Evolutionary conservation across 1,139 yeast genomes (phyloP), one percentile per base, ranked within the genome.

Genomic region (Kurtzmaniella quercitrusa): DNA sequence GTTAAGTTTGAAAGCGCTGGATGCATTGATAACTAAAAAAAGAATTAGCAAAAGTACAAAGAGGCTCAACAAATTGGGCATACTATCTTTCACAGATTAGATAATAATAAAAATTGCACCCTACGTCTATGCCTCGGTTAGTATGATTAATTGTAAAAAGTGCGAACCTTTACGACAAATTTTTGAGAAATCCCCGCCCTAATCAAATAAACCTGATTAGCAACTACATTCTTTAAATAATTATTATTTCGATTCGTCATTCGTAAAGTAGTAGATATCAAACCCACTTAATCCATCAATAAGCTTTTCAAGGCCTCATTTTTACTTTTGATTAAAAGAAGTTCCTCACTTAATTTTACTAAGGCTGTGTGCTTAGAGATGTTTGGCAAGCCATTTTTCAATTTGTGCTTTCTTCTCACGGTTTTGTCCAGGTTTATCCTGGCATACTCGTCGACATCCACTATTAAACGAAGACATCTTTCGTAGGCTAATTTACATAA

Each of bases 401-500:
- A 70, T 39, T 69, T 57, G 47, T 68, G 68, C 40, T 68, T 70
- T 46, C 76, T 56, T 50, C 70, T 71, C 19, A 68, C 61, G 52
- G 70, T 70, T 50, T 66, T 63, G 42, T 50, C 49, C 47, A 56
- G 49, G 46, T 50, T 40, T 21, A 41, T 41, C 63, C 65, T 45
- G 57, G 61, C 59, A 53, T 68, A 72, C 22, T 71, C 72, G 19
- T 69, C 73, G 37, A 71, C 63, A 46, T 72, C 63, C 20, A 72
- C 68, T 33, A 72, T 65, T 38, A 71, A 57, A 35, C 69, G 57
- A 39, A 72, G 59, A 51, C 78, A 71, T 45, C 78, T 55, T 42
- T 80, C 82, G 55, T 80, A 80, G 1, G 86, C 81, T 30, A 68
- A 64, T 59, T 85, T 86, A 57, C 91, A 87, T 51, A 76, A 62